Evolutionary conservation across 345 rosid genomes (phyloP).

Genomic region (Populus alba): DNA sequence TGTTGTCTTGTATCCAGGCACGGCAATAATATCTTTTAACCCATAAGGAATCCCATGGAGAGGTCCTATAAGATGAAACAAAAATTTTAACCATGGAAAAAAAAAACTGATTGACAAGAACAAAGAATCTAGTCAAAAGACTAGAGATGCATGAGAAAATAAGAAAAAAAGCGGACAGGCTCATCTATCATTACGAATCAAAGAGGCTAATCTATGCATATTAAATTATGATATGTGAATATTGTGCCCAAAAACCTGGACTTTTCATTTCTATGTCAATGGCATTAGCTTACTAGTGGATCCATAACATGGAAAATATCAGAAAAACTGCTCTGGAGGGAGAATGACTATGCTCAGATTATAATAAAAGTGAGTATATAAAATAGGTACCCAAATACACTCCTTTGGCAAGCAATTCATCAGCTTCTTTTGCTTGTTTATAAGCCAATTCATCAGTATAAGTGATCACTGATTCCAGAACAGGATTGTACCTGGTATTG

Average conservation of each 20-base stretch:
- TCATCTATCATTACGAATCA: not conserved
- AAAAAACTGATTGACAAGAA: not conserved
- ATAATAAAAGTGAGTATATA: not conserved
- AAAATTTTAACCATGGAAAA: not conserved
- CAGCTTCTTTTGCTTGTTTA: constrained; percentile 81
- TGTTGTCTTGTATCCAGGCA: constrained; percentile 75
- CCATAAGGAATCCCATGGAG: constrained; percentile 94
- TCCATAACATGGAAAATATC: not conserved
- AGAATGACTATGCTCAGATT: not conserved
- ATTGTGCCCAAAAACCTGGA: not conserved
- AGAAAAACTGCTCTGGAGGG: not conserved
- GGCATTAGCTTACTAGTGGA: not conserved
- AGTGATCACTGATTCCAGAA: constrained; percentile 75
- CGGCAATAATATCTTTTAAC: constrained; percentile 73
- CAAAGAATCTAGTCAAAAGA: not conserved
- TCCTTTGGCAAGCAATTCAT: constrained; percentile 71
- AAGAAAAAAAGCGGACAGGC: not conserved
- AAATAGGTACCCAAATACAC: constrained; percentile 57
- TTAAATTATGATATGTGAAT: not conserved
- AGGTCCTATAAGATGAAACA: constrained; percentile 51
- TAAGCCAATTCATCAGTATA: constrained; percentile 74
- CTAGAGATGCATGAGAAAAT: not conserved
- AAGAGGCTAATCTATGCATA: not conserved
- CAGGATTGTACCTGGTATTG: constrained; percentile 54
- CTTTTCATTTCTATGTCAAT: not conserved